Percentiles rank a stretch among this genome's conserved stretches.
Conservation (phyloP, 129 eudicot species). For the Pulicaria dysenterica region DNA sequence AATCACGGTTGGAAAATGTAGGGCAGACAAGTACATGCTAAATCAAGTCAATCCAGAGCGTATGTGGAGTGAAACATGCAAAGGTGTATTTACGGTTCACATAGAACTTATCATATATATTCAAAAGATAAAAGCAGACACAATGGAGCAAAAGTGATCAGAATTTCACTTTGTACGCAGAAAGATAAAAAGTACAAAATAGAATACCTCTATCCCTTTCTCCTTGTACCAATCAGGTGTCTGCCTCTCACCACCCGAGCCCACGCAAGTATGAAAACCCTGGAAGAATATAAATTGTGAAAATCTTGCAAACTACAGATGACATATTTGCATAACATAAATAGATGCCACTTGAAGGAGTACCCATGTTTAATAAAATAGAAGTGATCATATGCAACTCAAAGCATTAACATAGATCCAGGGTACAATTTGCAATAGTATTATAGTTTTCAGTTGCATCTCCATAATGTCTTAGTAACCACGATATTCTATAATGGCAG, state of each 20-base stretch:
- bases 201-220: constrained; percentile 90
- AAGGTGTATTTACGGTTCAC: not conserved
- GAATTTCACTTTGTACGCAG: constrained; percentile 7
- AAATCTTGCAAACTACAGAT: not conserved
- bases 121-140: no score
- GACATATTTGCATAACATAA: not conserved
- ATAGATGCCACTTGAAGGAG: constrained; percentile 4
- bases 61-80: not conserved
- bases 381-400: constrained; percentile 11
- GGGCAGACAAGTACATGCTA: not conserved
- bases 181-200: constrained; percentile 1
- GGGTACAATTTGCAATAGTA: not conserved
- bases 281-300: constrained; percentile 31
- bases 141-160: not conserved
- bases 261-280: constrained; percentile 99
- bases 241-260: constrained; percentile 98
- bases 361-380: constrained; percentile 4
- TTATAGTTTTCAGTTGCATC: not conserved
- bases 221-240: constrained; percentile 98
- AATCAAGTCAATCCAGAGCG: not conserved
- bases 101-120: not conserved
- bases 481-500: not conserved
- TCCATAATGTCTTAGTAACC: not conserved
- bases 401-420: constrained; percentile 7
- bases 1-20: not conserved